Percentiles rank a stretch among this genome's conserved stretches.
phyloP scores from a whole-genome alignment of 805 yeast genomes.

The Kodamaea restingae region DNA sequence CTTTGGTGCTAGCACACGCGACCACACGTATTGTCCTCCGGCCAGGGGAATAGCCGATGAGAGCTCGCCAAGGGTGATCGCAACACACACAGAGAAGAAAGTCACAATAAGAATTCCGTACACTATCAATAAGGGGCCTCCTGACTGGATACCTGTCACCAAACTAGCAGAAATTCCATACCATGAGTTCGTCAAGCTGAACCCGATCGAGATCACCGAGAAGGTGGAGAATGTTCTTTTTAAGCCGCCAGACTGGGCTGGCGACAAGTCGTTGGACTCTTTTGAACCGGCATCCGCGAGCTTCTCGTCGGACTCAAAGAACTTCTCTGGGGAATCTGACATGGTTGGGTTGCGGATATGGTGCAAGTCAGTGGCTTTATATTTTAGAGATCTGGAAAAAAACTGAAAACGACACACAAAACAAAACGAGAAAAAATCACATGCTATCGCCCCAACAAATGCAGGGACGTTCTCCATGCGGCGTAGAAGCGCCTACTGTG shows the following conservation, averaged over 20 bases:
- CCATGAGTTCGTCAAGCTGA: slow-evolving; percentile 43
- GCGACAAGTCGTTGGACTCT: slow-evolving; percentile 3
- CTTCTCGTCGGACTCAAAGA: slow-evolving; percentile 4
- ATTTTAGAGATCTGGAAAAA: slow-evolving; percentile 2
- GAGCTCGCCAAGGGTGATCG: slow-evolving; percentile 36
- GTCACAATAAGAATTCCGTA: slow-evolving; percentile 40
- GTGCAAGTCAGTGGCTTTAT: neutral
- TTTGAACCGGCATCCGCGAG: slow-evolving; percentile 1
- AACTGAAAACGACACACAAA: slow-evolving; percentile 1
- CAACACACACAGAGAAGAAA: slow-evolving; percentile 33
- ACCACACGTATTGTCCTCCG: slow-evolving; percentile 44
- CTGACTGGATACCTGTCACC: slow-evolving; percentile 39
- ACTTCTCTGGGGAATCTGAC: slow-evolving; percentile 5
- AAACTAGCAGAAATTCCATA: slow-evolving; percentile 39
- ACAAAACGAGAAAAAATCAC: neutral
- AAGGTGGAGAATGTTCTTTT: slow-evolving; percentile 36
- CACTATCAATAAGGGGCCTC: slow-evolving; percentile 39
- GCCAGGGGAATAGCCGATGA: slow-evolving; percentile 39
- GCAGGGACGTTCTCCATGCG: neutral
- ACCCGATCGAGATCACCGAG: slow-evolving; percentile 39
- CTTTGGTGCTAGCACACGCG: slow-evolving; percentile 36
- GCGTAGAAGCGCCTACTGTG: neutral
- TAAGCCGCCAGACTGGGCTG: slow-evolving; percentile 18
- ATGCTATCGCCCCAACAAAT: slow-evolving; percentile 3
- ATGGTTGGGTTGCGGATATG: slow-evolving; percentile 1